Evolutionary conservation across 768 basidiomycete species (phyloP).

Genomic region (Lentinula boryana): DNA sequence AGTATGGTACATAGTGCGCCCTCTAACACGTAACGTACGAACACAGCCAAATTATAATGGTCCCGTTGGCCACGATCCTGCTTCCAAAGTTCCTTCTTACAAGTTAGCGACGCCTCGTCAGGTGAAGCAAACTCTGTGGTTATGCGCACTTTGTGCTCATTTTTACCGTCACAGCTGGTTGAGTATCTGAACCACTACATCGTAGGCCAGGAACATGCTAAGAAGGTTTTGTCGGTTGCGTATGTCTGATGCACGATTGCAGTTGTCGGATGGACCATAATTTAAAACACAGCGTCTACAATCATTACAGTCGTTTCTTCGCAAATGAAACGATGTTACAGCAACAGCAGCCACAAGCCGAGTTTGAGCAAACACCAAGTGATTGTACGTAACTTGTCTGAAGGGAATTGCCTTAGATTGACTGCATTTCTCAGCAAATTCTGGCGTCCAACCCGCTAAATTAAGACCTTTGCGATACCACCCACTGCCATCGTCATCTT

Average conservation of each 20-base stretch:
- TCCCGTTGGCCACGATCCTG: slow-evolving; percentile 24
- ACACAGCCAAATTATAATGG: slow-evolving; percentile 51
- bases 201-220: slow-evolving; percentile 87
- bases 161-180: slow-evolving; percentile 50
- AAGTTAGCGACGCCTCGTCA: slow-evolving; percentile 52
- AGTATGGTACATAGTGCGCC: not conserved
- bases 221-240: slow-evolving; percentile 94
- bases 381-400: slow-evolving; percentile 11
- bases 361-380: slow-evolving; percentile 7
- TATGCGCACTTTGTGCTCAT: not conserved
- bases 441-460: slow-evolving; percentile 48
- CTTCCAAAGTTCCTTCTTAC: slow-evolving; percentile 34
- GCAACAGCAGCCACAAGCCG: slow-evolving; percentile 23
- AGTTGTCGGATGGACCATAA: no score
- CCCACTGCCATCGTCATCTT: slow-evolving; percentile 21
- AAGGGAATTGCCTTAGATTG: not conserved
- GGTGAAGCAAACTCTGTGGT: slow-evolving; percentile 20
- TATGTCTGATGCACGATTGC: slow-evolving; percentile 34
- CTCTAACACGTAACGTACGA: slow-evolving; percentile 26
- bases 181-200: slow-evolving; percentile 86
- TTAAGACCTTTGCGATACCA: slow-evolving; percentile 53
- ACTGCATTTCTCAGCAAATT: slow-evolving; percentile 21
- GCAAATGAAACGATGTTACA: slow-evolving; percentile 55
- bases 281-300: slow-evolving; percentile 63
- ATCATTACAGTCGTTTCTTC: slow-evolving; percentile 87